These are phyloP conservation scores for Dictyostelium capitatum DNA, from an alignment of 78 protist genomes.

Conservation along the genomic window DNA sequence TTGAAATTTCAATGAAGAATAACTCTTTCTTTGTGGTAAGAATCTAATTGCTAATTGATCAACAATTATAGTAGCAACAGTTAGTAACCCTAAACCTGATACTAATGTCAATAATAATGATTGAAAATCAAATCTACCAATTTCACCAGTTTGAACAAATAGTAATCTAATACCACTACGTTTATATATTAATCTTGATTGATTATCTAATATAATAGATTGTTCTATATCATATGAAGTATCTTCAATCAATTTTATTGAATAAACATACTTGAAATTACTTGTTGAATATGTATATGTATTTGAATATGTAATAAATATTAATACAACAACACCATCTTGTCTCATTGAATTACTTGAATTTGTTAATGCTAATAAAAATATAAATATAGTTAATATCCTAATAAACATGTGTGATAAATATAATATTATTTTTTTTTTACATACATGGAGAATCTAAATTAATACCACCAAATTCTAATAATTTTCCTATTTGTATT, in stretches of 20 bases:
- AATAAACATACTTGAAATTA: constrained; percentile 43
- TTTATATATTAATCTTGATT: constrained; percentile 14
- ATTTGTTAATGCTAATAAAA: constrained; percentile 11
- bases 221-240: constrained; percentile 15
- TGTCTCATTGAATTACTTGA: constrained; percentile 34
- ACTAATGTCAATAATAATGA: constrained; percentile 40
- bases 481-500: neutral
- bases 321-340: constrained; percentile 49
- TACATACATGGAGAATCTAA: constrained; percentile 30
- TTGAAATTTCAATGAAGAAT: constrained; percentile 36
- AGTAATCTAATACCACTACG: constrained; percentile 60
- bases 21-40: constrained; percentile 44
- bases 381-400: neutral
- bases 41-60: constrained; percentile 52
- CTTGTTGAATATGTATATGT: constrained; percentile 17
- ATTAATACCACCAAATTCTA: constrained; percentile 20
- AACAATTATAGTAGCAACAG: constrained; percentile 29
- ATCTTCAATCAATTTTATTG: neutral
- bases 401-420: neutral
- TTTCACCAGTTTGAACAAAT: constrained; percentile 73
- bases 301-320: constrained; percentile 57
- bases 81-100: constrained; percentile 44
- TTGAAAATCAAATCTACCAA: constrained; percentile 69
- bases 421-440: neutral
- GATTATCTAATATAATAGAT: neutral